Percentiles rank a stretch among this genome's conserved stretches.
Evolutionary conservation across 345 rosid species (phyloP).

Genomic region (Sonneratia alba): DNA sequence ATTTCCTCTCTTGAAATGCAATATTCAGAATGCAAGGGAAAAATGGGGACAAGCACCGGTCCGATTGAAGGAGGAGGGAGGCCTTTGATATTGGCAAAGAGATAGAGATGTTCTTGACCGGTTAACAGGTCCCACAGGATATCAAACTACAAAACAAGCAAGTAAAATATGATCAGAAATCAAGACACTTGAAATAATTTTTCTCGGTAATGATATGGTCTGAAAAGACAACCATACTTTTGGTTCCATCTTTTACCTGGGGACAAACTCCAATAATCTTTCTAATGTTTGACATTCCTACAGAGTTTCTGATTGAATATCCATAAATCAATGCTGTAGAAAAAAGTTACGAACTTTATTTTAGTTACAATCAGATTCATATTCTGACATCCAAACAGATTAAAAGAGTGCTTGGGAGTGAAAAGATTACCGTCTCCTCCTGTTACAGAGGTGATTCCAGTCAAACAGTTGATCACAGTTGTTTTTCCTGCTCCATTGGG

Average conservation of each 20-base stretch:
- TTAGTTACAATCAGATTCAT: neutral
- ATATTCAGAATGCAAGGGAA: neutral
- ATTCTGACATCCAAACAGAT: neutral
- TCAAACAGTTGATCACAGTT: slow-evolving; percentile 70
- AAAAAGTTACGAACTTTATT: slow-evolving; percentile 1
- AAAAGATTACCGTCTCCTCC: slow-evolving; percentile 63
- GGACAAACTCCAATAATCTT: slow-evolving; percentile 86
- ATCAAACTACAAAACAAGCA: slow-evolving; percentile 51
- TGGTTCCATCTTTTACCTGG: slow-evolving; percentile 37
- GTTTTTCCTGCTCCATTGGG: slow-evolving; percentile 98
- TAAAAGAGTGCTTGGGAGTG: neutral
- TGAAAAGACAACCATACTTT: neutral
- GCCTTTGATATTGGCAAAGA: slow-evolving; percentile 78
- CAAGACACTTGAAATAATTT: slow-evolving; percentile 1
- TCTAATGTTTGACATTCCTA: slow-evolving; percentile 78
- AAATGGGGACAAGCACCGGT: slow-evolving; percentile 31
- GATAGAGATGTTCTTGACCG: slow-evolving; percentile 76
- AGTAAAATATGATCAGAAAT: slow-evolving; percentile 7
- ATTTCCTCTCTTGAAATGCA: neutral
- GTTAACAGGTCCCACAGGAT: slow-evolving; percentile 86
- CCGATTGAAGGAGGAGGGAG: slow-evolving; percentile 49
- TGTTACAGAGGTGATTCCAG: slow-evolving; percentile 76
- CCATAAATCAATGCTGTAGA: slow-evolving; percentile 67
- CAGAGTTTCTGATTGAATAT: slow-evolving; percentile 60
- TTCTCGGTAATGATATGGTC: neutral